Evolutionary conservation across 1,139 yeast species (phyloP).

Genomic region (Maudiozyma humilis): DNA sequence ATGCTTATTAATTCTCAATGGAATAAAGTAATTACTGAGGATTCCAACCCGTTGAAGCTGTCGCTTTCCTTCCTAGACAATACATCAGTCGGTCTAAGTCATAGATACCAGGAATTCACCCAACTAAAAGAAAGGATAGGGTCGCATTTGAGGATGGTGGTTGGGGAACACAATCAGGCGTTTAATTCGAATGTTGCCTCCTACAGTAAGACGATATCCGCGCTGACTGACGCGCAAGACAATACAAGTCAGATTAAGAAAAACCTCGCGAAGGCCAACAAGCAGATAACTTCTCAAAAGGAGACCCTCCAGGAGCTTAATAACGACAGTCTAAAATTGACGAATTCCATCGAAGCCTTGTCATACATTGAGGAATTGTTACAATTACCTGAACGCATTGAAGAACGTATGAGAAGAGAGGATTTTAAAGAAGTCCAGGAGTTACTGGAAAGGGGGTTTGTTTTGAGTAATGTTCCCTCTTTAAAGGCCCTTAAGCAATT

Average conservation of each 20-base stretch:
- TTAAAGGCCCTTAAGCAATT: constrained; percentile 60
- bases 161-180: constrained; percentile 74
- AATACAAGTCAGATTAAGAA: constrained; percentile 24
- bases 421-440: constrained; percentile 64
- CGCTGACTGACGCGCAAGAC: constrained; percentile 28
- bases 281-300: constrained; percentile 46
- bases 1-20: constrained; percentile 31
- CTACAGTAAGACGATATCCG: constrained; percentile 48
- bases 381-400: constrained; percentile 54
- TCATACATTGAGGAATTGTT: constrained; percentile 61
- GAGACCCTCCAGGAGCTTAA: constrained; percentile 58
- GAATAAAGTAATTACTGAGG: constrained; percentile 35
- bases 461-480: constrained; percentile 49
- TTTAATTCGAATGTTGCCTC: constrained; percentile 79
- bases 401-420: constrained; percentile 55
- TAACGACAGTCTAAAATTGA: constrained; percentile 51
- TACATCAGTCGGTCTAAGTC: constrained; percentile 82
- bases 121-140: constrained; percentile 49
- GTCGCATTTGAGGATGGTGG: constrained; percentile 55
- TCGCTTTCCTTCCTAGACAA: constrained; percentile 77
- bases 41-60: constrained; percentile 72
- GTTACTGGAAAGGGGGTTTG: constrained; percentile 48
- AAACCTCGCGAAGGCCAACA: constrained; percentile 37
- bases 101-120: constrained; percentile 52
- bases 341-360: constrained; percentile 62